Percentiles rank a stretch among this genome's conserved stretches.
Evolutionary conservation across 257 asterid species (phyloP).

Genomic region (Fraxinus americana): DNA sequence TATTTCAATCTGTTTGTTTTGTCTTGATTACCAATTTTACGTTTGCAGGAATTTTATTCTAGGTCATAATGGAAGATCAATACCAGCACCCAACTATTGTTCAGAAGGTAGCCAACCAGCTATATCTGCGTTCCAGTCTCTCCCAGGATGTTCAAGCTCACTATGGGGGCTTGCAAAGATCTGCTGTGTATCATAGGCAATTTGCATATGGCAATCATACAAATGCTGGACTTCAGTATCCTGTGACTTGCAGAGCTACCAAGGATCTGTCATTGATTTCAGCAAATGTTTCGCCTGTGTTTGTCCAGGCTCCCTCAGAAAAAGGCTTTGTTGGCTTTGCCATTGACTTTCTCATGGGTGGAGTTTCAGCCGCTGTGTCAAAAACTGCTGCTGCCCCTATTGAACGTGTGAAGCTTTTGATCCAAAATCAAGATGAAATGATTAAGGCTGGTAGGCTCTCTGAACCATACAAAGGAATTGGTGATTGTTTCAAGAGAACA

Average conservation of each 20-base stretch:
- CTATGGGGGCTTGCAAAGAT: constrained; percentile 49
- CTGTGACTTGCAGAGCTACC: constrained; percentile 48
- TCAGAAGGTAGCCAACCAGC: constrained; percentile 78
- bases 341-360: constrained; percentile 90
- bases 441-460: constrained; percentile 79
- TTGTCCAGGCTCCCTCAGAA: constrained; percentile 87
- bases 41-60: constrained; percentile 22
- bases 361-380: constrained; percentile 94
- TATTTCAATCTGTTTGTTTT: background rate
- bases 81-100: constrained; percentile 54
- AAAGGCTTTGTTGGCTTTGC: constrained; percentile 75
- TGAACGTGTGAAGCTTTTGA: constrained; percentile 92
- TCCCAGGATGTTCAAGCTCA: constrained; percentile 58
- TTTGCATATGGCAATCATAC: constrained; percentile 66
- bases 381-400: constrained; percentile 95
- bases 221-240: constrained; percentile 57
- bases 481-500: constrained; percentile 81
- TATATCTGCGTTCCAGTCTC: constrained; percentile 61
- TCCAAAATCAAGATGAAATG: constrained; percentile 94
- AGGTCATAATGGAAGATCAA: constrained; percentile 62
- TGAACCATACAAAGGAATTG: constrained; percentile 91
- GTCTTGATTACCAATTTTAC: constrained; percentile 16
- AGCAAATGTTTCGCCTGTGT: constrained; percentile 82
- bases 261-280: constrained; percentile 62
- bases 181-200: constrained; percentile 54